Base-by-base conservation (phyloP, 1,139 yeast species). In the Nakaseomyces sp. region DNA sequence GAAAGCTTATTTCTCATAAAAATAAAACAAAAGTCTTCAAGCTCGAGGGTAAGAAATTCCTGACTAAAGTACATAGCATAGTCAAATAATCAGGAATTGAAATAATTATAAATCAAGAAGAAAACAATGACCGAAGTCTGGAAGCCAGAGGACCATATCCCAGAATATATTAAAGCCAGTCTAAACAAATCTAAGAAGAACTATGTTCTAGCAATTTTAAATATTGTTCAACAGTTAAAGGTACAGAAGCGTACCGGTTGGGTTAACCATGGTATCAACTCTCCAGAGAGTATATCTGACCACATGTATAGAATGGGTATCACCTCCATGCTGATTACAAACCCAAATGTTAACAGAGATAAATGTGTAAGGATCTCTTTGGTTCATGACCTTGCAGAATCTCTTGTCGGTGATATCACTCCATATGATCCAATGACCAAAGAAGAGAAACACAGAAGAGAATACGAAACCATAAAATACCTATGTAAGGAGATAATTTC, bases 271-370 rank as follows among this genome's bases (percentile, higher is more conserved):
- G 77, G 76, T 15, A 72, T 89, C 28, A 73, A 77, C 0, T 63
- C 65, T 6, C 76, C 81, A 43, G 74, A 91, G 65, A 79, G 89
- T 45, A 89, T 91, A 45, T 75, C 91, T 15, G 98, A 93, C 16
- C 99, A 91, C 64, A 91, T 91, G 97, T 91, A 91, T 62, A 74
- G 99, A 49, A 91, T 93, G 97, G 79, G 89, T 4, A 71, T 89
- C 37, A 79, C 89, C 44, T 72, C 94, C 19, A 76, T 89, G 83
- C 65, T 86, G 29, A 73, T 85, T 35, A 81, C 84, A 53, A 65
- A 79, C 43, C 64, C 66, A 12, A 50, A 57, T 5, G 64, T 74
- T 7, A 69, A 75, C 51, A 60, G 67, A n/a, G 65, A 64, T 35
- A 67, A 76, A 53, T 88, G 97, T 70, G 83, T 81, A 43, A 82